A percentile compares a stretch with the other conserved stretches of the same genome.
phyloP scores from a whole-genome alignment of 2,329 filamentous ascomycete genomes.

The Remersonia thermophila region DNA sequence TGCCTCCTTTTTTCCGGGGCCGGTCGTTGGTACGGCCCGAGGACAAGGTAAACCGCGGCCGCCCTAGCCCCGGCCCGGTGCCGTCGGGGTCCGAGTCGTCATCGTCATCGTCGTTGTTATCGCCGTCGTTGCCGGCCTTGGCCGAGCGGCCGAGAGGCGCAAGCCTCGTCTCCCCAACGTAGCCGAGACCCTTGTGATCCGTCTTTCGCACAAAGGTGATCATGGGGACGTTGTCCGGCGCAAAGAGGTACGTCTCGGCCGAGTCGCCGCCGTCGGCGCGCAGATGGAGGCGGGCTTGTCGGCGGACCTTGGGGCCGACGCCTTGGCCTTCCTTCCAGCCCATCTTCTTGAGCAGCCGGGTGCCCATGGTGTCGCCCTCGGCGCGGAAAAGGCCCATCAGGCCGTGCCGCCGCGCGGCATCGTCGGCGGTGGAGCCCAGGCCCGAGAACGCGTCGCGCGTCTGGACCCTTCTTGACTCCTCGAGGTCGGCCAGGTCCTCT shows the following conservation, averaged over 20 bases:
- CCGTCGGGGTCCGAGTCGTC: constrained; percentile 28
- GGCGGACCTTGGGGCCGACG: constrained; percentile 72
- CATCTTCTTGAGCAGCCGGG: constrained; percentile 79
- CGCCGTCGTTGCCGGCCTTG: constrained; percentile 18
- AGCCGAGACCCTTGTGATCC: constrained; percentile 60
- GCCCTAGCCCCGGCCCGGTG: constrained; percentile 15
- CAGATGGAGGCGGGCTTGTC: constrained; percentile 56
- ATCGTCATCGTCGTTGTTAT: constrained; percentile 17
- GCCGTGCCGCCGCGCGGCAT: constrained; percentile 34
- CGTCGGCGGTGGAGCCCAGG: constrained; percentile 54
- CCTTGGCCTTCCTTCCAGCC: constrained; percentile 93
- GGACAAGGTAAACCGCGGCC: constrained; percentile 15
- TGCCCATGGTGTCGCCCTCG: constrained; percentile 73
- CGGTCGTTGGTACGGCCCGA: constrained; percentile 35
- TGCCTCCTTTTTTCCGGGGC: constrained; percentile 43
- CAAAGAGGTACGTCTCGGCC: constrained; percentile 58
- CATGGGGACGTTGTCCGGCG: constrained; percentile 66
- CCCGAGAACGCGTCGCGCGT: constrained; percentile 64
- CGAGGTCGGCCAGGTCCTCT: constrained; percentile 79
- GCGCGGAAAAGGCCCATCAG: constrained; percentile 62
- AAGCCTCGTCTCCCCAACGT: constrained; percentile 45
- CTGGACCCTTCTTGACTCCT: constrained; percentile 62
- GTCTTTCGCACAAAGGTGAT: constrained; percentile 53
- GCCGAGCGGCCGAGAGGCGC: constrained; percentile 21
- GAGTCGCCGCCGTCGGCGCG: constrained; percentile 27